A percentile compares a stretch with the other conserved stretches of the same genome.
phyloP scores from a whole-genome alignment of 805 yeast genomes.

The Cyberlindnera euphorbiae region DNA sequence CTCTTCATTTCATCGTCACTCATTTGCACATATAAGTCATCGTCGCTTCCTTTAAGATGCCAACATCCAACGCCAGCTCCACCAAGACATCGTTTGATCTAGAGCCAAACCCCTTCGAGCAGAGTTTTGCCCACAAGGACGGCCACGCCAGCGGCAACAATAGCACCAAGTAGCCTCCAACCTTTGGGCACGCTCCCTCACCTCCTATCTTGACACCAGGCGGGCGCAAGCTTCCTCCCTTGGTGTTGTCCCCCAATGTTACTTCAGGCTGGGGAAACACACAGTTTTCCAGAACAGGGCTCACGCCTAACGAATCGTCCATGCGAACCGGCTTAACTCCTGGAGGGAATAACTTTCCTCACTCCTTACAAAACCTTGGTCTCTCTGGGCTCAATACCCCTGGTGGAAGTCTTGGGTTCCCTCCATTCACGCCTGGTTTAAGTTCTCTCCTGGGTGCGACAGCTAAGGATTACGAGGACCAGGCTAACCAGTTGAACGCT shows the following conservation, averaged over 20 bases:
- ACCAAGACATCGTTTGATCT: constrained; percentile 50
- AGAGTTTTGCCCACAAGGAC: constrained; percentile 76
- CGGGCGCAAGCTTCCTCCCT: constrained; percentile 49
- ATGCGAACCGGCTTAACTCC: constrained; percentile 72
- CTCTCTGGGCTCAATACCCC: constrained; percentile 24
- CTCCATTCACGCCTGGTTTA: constrained; percentile 34
- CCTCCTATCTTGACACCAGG: constrained; percentile 53
- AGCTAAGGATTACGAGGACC: constrained; percentile 16
- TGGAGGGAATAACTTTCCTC: constrained; percentile 40
- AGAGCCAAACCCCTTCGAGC: constrained; percentile 95
- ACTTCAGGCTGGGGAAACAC: constrained; percentile 21
- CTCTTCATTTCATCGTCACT: too few relatives aligned
- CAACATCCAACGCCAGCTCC: constrained; percentile 8
- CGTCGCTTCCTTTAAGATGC: neutral
- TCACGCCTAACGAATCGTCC: constrained; percentile 74
- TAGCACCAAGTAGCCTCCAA: constrained; percentile 20
- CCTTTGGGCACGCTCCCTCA: constrained; percentile 33
- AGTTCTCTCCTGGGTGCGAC: constrained; percentile 22
- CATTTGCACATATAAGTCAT: too few relatives aligned
- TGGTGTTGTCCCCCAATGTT: constrained; percentile 27
- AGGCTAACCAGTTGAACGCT: constrained; percentile 9
- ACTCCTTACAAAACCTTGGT: constrained; percentile 34
- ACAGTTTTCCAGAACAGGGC: constrained; percentile 42
- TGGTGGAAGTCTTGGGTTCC: constrained; percentile 19
- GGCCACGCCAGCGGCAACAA: neutral